phyloP scores from a whole-genome alignment of 2,329 filamentous ascomycete genomes.

The Cercospora sp. region DNA sequence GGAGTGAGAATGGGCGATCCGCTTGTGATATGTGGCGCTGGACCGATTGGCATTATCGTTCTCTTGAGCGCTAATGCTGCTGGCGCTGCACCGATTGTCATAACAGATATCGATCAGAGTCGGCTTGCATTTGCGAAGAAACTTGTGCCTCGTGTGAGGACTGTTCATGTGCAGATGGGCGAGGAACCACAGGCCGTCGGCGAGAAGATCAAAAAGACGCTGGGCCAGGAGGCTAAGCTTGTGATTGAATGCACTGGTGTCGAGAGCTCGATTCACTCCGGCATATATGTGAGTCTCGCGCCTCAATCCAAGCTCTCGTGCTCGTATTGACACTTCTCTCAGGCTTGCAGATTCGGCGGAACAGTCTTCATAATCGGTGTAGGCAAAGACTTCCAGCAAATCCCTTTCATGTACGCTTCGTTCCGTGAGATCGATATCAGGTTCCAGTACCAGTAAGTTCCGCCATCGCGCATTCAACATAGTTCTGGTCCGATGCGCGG shows the following conservation, averaged over 20 bases:
- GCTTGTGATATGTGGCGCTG: conserved; percentile 42
- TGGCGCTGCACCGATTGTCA: conserved; percentile 47
- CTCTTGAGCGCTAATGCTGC: conserved; percentile 48
- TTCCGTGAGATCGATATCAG: conserved; percentile 44
- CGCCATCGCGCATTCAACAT: neutral
- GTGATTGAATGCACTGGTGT: conserved; percentile 42
- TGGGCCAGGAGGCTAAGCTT: conserved; percentile 38
- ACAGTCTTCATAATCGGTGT: conserved; percentile 43
- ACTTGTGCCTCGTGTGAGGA: conserved; percentile 42
- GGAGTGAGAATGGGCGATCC: conserved; percentile 44
- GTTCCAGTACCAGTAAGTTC: conserved; percentile 41
- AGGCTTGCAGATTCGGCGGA: conserved; percentile 38
- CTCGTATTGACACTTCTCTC: no score
- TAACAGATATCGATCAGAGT: conserved; percentile 48
- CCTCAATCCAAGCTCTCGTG: no score
- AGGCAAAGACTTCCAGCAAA: conserved; percentile 41
- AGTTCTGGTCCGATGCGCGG: neutral
- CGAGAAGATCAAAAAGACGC: conserved; percentile 40
- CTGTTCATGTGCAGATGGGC: conserved; percentile 41
- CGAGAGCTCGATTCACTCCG: conserved; percentile 37
- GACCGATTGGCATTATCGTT: conserved; percentile 43
- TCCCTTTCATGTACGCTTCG: conserved; percentile 45
- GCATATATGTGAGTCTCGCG: conserved; percentile 37
- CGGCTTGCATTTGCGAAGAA: conserved; percentile 43
- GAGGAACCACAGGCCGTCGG: conserved; percentile 41